Percentiles rank a stretch among this genome's conserved stretches.
These are phyloP conservation scores for Lignosus rhinocerotis DNA, from an alignment of 1,284 basidiomycete species.

Conservation along the genomic window DNA sequence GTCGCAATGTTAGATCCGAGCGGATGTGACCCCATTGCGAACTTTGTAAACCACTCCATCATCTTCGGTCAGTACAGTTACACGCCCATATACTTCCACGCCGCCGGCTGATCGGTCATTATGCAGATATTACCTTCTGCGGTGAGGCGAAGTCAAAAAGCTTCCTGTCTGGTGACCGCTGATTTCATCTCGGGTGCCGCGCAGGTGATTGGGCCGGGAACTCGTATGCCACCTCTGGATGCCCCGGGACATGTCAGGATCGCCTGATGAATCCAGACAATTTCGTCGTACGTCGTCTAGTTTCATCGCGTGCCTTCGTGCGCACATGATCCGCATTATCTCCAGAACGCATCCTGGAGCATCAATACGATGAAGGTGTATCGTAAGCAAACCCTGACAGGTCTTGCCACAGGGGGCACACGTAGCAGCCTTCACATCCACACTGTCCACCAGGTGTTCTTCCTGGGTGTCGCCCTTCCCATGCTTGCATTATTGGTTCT, in stretches of 20 bases:
- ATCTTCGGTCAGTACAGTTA: slow-evolving; percentile 50
- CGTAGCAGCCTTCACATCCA: neutral
- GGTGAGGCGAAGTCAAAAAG: slow-evolving; percentile 41
- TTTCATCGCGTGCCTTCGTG: neutral
- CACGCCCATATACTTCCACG: slow-evolving; percentile 14
- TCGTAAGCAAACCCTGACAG: slow-evolving; percentile 41
- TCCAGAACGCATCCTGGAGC: slow-evolving; percentile 58
- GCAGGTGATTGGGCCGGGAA: slow-evolving; percentile 82
- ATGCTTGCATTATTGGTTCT: slow-evolving; percentile 9
- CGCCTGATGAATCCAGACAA: slow-evolving; percentile 67
- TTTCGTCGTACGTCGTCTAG: slow-evolving; percentile 52
- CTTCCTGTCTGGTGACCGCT: neutral
- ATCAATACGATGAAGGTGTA: slow-evolving; percentile 60
- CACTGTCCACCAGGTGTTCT: slow-evolving; percentile 8
- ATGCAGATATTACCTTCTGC: slow-evolving; percentile 79
- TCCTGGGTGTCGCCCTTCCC: slow-evolving; percentile 9
- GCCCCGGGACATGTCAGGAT: slow-evolving; percentile 71
- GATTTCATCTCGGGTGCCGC: slow-evolving; percentile 5
- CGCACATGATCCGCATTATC: slow-evolving; percentile 8
- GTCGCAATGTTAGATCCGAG: slow-evolving; percentile 58
- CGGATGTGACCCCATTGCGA: slow-evolving; percentile 57
- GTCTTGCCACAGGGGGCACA: slow-evolving; percentile 28
- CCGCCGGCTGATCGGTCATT: slow-evolving; percentile 11
- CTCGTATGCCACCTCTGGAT: slow-evolving; percentile 69
- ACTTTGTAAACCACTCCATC: slow-evolving; percentile 65